A percentile compares a stretch with the other conserved stretches of the same genome.
phyloP scores from a whole-genome alignment of 202 grass and related monocot genomes.

The Schoenoplectus tabernaemontani region DNA sequence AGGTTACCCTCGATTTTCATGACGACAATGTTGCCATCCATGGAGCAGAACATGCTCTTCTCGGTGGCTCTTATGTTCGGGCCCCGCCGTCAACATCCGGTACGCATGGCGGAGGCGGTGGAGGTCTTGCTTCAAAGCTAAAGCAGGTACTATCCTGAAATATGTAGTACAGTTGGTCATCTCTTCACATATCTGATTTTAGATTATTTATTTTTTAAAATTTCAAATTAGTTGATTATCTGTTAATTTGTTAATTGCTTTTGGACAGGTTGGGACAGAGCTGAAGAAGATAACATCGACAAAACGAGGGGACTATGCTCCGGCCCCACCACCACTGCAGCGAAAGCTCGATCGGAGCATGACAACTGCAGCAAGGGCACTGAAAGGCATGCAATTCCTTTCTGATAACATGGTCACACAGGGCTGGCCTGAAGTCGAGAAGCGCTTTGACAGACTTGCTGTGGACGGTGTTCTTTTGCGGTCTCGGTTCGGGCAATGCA shows the following conservation, averaged over 20 bases:
- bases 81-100: background rate
- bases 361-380: slow-evolving; percentile 40
- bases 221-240: background rate
- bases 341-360: slow-evolving; percentile 52
- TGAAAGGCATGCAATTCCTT: slow-evolving; percentile 81
- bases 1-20: slow-evolving; percentile 60
- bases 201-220: background rate
- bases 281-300: slow-evolving; percentile 39
- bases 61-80: slow-evolving; percentile 17
- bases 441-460: slow-evolving; percentile 54
- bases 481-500: slow-evolving; percentile 75
- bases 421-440: slow-evolving; percentile 72
- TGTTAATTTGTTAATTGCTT: background rate
- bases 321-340: background rate
- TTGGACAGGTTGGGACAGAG: slow-evolving; percentile 21
- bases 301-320: background rate
- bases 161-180: background rate
- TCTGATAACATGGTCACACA: slow-evolving; percentile 47
- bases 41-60: slow-evolving; percentile 25
- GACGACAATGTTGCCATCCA: slow-evolving; percentile 38
- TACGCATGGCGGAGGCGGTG: background rate
- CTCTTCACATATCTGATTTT: background rate
- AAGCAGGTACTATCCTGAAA: slow-evolving; percentile 23
- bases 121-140: slow-evolving; percentile 44
- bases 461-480: slow-evolving; percentile 68